phyloP scores from a whole-genome alignment of 257 asterid species.

The Nicotiana otophora region DNA sequence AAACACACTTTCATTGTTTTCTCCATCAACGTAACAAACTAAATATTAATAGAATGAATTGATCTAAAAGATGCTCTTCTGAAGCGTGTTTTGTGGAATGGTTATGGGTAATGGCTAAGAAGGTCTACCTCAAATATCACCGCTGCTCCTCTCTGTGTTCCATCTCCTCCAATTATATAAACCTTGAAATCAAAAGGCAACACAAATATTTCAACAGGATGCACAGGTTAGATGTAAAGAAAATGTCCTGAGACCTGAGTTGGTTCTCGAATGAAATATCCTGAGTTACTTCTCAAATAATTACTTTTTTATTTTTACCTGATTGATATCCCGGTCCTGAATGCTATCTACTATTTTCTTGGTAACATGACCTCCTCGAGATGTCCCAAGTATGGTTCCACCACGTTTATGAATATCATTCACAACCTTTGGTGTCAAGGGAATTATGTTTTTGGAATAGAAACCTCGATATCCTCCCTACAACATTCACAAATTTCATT shows the following conservation, averaged over 20 bases:
- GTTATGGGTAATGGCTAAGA: neutral
- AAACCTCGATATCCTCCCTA: constrained; percentile 91
- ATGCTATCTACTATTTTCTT: constrained; percentile 89
- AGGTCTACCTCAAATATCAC: constrained; percentile 74
- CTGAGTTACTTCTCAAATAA: neutral
- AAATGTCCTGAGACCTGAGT: too few species aligned
- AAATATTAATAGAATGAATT: neutral
- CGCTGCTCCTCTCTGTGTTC: constrained; percentile 91
- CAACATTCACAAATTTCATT: constrained; percentile 18
- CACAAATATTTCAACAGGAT: neutral
- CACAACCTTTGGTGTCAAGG: constrained; percentile 63
- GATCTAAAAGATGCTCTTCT: neutral
- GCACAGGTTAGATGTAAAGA: neutral
- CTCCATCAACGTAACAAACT: neutral
- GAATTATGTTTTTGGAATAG: constrained; percentile 61
- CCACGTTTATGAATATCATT: constrained; percentile 91
- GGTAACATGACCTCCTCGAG: constrained; percentile 75
- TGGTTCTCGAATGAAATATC: neutral
- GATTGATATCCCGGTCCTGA: constrained; percentile 92
- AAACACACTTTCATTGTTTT: neutral
- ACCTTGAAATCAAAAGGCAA: constrained; percentile 38
- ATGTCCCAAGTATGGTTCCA: constrained; percentile 82
- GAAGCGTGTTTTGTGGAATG: neutral
- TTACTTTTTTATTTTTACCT: constrained; percentile 29
- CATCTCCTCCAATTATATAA: constrained; percentile 91